These are phyloP conservation scores for Leccinum boreale DNA, from an alignment of 768 basidiomycete genomes.

Conservation along the genomic window DNA sequence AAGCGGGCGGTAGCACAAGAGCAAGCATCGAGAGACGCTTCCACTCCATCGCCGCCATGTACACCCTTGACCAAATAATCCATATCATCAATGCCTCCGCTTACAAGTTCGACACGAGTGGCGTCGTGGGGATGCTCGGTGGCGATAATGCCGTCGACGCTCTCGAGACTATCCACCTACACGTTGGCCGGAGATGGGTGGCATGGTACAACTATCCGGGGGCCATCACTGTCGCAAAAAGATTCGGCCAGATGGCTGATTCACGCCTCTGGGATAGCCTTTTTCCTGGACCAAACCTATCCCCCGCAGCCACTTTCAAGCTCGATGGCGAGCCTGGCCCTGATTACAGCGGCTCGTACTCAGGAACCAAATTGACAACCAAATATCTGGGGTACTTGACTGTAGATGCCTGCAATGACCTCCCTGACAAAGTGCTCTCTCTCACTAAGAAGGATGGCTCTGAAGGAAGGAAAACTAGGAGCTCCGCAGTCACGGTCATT, in stretches of 20 bases:
- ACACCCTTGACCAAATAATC: conserved; percentile 11
- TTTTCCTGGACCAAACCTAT: conserved; percentile 30
- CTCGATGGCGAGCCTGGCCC: conserved; percentile 40
- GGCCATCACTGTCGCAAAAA: conserved; percentile 28
- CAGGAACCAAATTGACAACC: conserved; percentile 50
- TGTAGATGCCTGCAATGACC: conserved; percentile 1
- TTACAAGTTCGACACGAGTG: conserved; percentile 25
- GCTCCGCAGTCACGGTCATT: conserved; percentile 14
- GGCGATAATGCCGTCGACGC: conserved; percentile 32
- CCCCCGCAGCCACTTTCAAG: conserved; percentile 25
- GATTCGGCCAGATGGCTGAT: conserved; percentile 30
- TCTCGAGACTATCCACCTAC: conserved; percentile 31
- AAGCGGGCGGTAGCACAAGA: neutral
- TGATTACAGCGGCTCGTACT: conserved; percentile 73
- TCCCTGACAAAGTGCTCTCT: neutral
- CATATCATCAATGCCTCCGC: conserved; percentile 6
- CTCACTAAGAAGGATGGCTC: conserved; percentile 4
- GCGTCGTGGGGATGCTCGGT: conserved; percentile 33
- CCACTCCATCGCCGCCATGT: conserved; percentile 8
- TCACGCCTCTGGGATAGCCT: conserved; percentile 28
- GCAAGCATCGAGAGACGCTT: neutral
- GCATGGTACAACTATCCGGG: conserved; percentile 40
- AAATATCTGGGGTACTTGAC: conserved; percentile 58
- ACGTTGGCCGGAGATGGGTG: conserved; percentile 27
- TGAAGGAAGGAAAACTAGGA: conserved; percentile 14